Percentiles rank a stretch among this genome's conserved stretches.
Conservation (phyloP, 2,329 filamentous ascomycete species). For the Alternaria sp. region DNA sequence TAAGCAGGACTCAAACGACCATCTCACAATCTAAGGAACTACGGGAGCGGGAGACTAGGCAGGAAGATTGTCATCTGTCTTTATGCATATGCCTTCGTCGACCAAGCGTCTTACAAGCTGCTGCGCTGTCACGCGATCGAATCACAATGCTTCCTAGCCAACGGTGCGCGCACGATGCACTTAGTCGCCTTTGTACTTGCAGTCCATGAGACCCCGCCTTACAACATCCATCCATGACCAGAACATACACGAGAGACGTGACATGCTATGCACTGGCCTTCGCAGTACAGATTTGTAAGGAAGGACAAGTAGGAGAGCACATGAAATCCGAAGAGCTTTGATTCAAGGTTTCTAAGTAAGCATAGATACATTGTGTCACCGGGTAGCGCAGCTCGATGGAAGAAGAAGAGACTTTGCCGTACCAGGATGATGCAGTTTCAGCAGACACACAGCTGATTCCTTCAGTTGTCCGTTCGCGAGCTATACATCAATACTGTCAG, state of each 20-base stretch:
- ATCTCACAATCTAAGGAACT: background rate
- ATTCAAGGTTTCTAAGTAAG: background rate
- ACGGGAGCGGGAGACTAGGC: background rate
- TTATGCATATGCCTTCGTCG: slow-evolving; percentile 17
- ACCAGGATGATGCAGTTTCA: background rate
- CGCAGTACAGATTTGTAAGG: background rate
- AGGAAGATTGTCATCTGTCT: slow-evolving; percentile 1
- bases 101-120: slow-evolving; percentile 29
- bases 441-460: background rate
- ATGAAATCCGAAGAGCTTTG: background rate
- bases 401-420: background rate
- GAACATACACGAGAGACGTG: background rate
- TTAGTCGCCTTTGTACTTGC: slow-evolving; percentile 41
- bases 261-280: background rate
- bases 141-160: slow-evolving; percentile 26
- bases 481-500: background rate
- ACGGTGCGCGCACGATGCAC: slow-evolving; percentile 41
- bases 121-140: slow-evolving; percentile 45
- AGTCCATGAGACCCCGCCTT: slow-evolving; percentile 49
- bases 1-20: background rate
- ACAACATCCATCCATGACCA: slow-evolving; percentile 11
- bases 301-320: background rate
- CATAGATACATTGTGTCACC: background rate
- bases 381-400: background rate
- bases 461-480: background rate